Evolutionary conservation across 2,329 filamentous ascomycete genomes (phyloP), one percentile per base, ranked within the genome.

Genomic region (Pestalotiopsis sp.): DNA sequence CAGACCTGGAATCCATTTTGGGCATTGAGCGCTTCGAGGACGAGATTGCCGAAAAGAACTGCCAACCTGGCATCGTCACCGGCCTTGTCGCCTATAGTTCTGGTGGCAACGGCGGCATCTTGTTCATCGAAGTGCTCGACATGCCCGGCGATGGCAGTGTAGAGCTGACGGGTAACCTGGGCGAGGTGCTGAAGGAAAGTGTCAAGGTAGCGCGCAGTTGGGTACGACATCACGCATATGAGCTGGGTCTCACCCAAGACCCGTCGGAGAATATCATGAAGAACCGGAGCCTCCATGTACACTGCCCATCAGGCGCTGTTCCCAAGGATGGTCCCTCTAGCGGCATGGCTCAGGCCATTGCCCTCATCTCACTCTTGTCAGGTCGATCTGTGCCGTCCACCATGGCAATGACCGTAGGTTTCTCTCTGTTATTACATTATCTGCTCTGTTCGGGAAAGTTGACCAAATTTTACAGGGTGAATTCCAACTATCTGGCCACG

Each of bases 61-160:
- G 88, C 73, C 90, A 94, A 20, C 95, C 96, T 1, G 96, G 96
- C 68, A 93, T 99, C 68, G 95, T 99, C 49, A 99, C 96, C 0
- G 96, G 96, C 14, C 90, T 99, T 39, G 96, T 99, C 17, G 96
- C 96, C 9, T 99, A 98, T 83, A 94, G 92, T 76, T 92, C 92
- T 4, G 95, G 96, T 64, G 94, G 94, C 62, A 95, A 98, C 79
- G 96, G 96, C 71, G 95, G 93, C 77, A 99, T 99, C 76, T 87
- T 99, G 68, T 99, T 99, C 85, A 99, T 99, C 75, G 96, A 99
- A 82, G 94, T 98, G 59, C 94, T 95, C 12, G 95, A 97, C 78
- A 98, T 98, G 94, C 96, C 96, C 0, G 96, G 96, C 58, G 91
- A 89, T 68, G 96, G 96, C 41, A 91, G 92, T 66, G 94, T 99